Base-by-base conservation (phyloP, 257 asterid genomes). In the Henckelia pumila region DNA sequence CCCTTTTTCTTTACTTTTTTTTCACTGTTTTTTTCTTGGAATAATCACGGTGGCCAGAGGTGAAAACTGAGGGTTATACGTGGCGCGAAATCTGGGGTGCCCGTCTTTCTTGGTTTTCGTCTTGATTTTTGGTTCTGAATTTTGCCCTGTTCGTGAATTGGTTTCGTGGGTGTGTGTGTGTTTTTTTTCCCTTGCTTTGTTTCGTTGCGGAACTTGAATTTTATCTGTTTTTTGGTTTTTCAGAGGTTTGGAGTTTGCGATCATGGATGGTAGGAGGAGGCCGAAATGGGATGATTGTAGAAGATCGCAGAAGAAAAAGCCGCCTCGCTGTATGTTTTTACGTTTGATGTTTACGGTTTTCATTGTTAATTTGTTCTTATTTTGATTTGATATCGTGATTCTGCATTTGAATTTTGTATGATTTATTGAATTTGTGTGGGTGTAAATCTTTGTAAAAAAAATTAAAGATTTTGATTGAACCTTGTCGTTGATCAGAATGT, bases 221-320 rank as follows among this genome's bases (percentile, higher is more conserved):
- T 58, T 29, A 8, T 66, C 8, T 14, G 2, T 63, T 61, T 6
- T 55, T 56, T 73, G 26, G 17, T 40, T 61, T 40, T 57, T 59
- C 30, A 24, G 71, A 40, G 11, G 59, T 62, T 64, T 64, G 20
- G 64, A 70, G 50, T 75, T 2, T 28, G 70, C 21, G 67, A 67
- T 71, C 71, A 82, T 82, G 86, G 82, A 79, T 23, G 63, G 44
- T 57, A 71, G 79, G 71, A 79, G 84, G 72, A 53, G 80, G 76
- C 78, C 63, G 6, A 80, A 68, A n/a, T 56, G 76, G 83, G 79
- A 70, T 58, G 56, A 23, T 24, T 3, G 5, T 14, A 73, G 71
- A 67, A 75, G 71, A 76, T 80, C 84, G 59, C 79, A 65, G 56
- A 35, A 67, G 61, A 83, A n/a, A 57, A 76, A 50, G 32, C 79